A percentile compares a stretch with the other conserved stretches of the same genome.
phyloP scores from a whole-genome alignment of 208 protist species.

The Endotrypanum monterogeii region DNA sequence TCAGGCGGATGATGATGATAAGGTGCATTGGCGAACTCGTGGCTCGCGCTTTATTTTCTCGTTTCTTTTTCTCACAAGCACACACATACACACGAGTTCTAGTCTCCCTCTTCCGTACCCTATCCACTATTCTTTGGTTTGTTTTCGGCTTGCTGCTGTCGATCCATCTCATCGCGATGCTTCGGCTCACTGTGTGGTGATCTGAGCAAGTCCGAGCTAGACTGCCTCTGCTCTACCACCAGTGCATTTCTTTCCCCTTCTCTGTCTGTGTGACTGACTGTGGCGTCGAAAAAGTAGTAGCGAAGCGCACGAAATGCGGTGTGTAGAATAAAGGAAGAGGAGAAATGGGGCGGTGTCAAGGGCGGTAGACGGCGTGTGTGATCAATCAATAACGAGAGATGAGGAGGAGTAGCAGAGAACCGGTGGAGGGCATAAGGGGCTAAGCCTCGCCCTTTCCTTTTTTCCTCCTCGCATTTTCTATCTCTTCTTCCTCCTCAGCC shows the following conservation, averaged over 20 bases:
- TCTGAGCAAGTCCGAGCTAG: background rate
- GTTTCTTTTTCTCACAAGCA: background rate
- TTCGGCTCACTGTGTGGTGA: background rate
- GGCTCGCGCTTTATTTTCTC: conserved; percentile 20
- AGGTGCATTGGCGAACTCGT: conserved; percentile 5
- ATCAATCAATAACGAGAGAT: background rate
- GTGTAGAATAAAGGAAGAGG: background rate
- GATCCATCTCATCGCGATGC: background rate
- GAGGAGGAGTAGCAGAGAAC: background rate
- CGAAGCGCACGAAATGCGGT: background rate
- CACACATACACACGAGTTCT: background rate
- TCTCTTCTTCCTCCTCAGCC: background rate
- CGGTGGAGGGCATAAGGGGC: background rate
- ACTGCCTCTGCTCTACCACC: background rate
- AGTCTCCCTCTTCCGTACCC: background rate
- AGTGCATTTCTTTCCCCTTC: no score
- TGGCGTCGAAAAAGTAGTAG: background rate
- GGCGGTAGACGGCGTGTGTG: background rate
- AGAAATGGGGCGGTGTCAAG: background rate
- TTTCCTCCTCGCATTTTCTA: background rate
- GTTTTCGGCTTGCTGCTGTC: background rate
- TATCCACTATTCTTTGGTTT: conserved; percentile 6
- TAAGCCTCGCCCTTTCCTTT: background rate
- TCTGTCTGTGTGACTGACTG: conserved; percentile 7
- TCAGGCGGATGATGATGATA: background rate